Evolutionary conservation across 2,329 filamentous ascomycete genomes (phyloP).

Genomic region (Diaporthe eres): DNA sequence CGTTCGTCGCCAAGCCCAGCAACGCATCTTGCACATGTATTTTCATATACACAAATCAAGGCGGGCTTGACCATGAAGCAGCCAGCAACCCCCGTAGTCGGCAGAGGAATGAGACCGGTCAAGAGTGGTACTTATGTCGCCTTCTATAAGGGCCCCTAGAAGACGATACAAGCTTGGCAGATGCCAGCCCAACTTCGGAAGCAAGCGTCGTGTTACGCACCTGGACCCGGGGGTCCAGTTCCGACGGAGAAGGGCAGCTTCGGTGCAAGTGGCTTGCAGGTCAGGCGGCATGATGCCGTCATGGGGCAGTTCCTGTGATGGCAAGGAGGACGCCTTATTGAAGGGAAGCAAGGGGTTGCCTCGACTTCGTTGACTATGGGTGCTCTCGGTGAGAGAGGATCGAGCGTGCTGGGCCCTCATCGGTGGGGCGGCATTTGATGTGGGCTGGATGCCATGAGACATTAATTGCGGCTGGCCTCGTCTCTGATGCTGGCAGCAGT

Average conservation of each 20-base stretch:
- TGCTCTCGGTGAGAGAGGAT: neutral
- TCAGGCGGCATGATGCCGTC: conserved; percentile 22
- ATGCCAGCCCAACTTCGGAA: conserved; percentile 27
- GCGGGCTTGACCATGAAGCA: neutral
- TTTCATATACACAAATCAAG: neutral
- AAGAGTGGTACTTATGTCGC: neutral
- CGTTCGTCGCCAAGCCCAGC: neutral
- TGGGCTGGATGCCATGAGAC: neutral
- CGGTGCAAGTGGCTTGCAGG: conserved; percentile 38
- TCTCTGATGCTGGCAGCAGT: neutral
- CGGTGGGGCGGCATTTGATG: neutral
- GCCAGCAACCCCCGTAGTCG: neutral
- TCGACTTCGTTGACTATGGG: too few relatives aligned
- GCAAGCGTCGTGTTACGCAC: conserved; percentile 34
- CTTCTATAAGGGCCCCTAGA: neutral
- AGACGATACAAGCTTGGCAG: conserved; percentile 5
- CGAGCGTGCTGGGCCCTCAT: neutral
- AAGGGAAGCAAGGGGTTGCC: neutral
- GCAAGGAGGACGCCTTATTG: neutral
- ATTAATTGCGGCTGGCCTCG: neutral
- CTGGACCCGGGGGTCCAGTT: conserved; percentile 4
- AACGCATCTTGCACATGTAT: neutral
- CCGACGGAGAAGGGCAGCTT: conserved; percentile 34
- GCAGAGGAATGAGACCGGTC: neutral
- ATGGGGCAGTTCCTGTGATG: neutral